Percentiles rank a stretch among this genome's conserved stretches.
phyloP scores from a whole-genome alignment of 768 basidiomycete species.

The Pleurotus sapidus region DNA sequence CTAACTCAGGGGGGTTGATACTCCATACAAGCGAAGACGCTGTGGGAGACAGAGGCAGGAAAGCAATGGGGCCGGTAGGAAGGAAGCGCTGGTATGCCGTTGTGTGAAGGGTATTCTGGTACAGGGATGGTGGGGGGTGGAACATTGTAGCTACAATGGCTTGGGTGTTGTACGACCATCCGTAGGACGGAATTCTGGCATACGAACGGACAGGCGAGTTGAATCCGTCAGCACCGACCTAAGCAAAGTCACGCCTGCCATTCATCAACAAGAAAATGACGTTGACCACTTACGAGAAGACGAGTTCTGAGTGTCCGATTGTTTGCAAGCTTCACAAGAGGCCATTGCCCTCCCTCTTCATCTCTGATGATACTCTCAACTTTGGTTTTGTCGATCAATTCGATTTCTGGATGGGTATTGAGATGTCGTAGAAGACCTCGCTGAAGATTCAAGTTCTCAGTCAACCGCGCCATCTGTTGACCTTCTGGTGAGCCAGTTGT shows the following conservation, averaged over 20 bases:
- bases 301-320: conserved; percentile 64
- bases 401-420: conserved; percentile 44
- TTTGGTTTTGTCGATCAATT: conserved; percentile 68
- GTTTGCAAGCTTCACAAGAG: conserved; percentile 70
- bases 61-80: conserved; percentile 93
- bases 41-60: conserved; percentile 80
- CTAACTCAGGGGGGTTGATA: conserved; percentile 65
- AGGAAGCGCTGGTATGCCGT: conserved; percentile 94
- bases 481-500: conserved; percentile 15
- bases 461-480: conserved; percentile 71
- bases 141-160: conserved; percentile 87
- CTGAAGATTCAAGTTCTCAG: conserved; percentile 93
- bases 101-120: conserved; percentile 59
- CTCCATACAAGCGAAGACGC: conserved; percentile 94
- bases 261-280: neutral
- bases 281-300: conserved; percentile 57
- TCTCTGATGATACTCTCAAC: conserved; percentile 69
- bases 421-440: conserved; percentile 74
- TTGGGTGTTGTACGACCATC: conserved; percentile 88
- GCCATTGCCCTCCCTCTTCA: conserved; percentile 67
- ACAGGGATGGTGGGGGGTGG: conserved; percentile 63
- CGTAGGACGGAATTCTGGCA: conserved; percentile 82
- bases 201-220: conserved; percentile 92
- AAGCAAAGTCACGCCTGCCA: neutral
- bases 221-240: conserved; percentile 95